Evolutionary conservation across 202 grass and related monocot genomes (phyloP).

Genomic region (Cymbopogon flexuosus): DNA sequence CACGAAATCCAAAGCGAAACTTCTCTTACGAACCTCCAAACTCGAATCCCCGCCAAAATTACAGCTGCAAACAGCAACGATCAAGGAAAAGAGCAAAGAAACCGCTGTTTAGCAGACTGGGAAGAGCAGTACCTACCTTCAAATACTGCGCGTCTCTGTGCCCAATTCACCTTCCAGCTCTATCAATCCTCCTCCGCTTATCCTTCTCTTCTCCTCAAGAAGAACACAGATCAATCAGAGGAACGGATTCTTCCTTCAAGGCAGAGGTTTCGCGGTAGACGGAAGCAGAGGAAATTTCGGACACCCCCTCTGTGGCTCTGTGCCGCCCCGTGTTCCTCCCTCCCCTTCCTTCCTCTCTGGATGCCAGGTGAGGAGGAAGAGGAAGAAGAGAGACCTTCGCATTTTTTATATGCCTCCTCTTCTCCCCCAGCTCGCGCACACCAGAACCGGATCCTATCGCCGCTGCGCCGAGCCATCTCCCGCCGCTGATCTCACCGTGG

Average conservation of each 20-base stretch:
- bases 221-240: not conserved
- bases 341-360: constrained; percentile 8
- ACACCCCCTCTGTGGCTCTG: not conserved
- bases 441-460: constrained; percentile 29
- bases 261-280: not conserved
- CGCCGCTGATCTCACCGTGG: not conserved
- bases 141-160: not conserved
- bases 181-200: not conserved
- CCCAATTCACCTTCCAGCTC: constrained; percentile 13
- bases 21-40: not conserved
- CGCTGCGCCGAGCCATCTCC: not conserved
- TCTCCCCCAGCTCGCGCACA: constrained; percentile 21
- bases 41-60: constrained; percentile 3
- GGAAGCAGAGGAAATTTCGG: constrained; percentile 22
- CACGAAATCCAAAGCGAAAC: not conserved
- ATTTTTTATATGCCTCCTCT: constrained; percentile 40
- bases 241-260: not conserved
- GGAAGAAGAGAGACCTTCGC: constrained; percentile 2
- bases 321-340: not conserved
- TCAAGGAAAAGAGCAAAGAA: not conserved
- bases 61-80: not conserved
- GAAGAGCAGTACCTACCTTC: constrained; percentile 4
- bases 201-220: not conserved
- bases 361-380: constrained; percentile 18
- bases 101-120: not conserved